Conservation (phyloP, 352 stramenopile genomes). For the Phytopythium montanum region DNA sequence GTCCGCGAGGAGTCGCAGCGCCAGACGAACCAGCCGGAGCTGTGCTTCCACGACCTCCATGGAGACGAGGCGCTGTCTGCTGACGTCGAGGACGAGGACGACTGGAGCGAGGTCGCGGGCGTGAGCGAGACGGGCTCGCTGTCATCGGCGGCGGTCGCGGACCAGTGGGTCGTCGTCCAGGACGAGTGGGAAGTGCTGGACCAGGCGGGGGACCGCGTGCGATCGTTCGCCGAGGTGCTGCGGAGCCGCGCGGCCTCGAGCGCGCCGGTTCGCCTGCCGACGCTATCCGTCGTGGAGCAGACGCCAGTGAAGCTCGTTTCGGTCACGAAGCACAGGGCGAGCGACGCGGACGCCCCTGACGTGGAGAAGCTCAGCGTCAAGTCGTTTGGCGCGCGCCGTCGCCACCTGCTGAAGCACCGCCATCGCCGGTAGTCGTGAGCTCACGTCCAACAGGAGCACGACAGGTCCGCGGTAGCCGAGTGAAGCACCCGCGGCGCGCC, state of each 20-base stretch:
- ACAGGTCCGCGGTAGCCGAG: neutral
- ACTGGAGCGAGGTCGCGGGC: constrained; percentile 56
- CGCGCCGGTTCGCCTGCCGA: constrained; percentile 12
- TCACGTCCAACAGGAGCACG: neutral
- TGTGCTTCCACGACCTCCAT: constrained; percentile 31
- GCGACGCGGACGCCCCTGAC: constrained; percentile 16
- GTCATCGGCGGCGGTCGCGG: constrained; percentile 19
- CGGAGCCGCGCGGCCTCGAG: constrained; percentile 10
- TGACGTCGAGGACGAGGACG: constrained; percentile 36
- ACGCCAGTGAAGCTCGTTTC: constrained; percentile 10
- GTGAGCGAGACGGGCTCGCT: constrained; percentile 13
- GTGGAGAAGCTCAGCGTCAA: constrained; percentile 36
- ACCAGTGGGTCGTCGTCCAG: constrained; percentile 57
- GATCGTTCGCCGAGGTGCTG: constrained; percentile 59
- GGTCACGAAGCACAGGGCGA: constrained; percentile 16
- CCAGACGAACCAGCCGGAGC: neutral
- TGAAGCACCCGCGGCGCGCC: neutral
- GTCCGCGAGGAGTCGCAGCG: constrained; percentile 19
- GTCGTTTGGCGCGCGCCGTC: constrained; percentile 60
- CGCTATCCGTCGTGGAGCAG: constrained; percentile 20
- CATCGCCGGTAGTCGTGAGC: constrained; percentile 19
- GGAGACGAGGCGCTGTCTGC: constrained; percentile 19
- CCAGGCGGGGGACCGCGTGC: constrained; percentile 34
- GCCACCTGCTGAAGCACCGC: constrained; percentile 29
- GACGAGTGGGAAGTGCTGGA: constrained; percentile 79